Base-by-base conservation (phyloP, 331 rosid species). In the Erythrophleum ivorense region DNA sequence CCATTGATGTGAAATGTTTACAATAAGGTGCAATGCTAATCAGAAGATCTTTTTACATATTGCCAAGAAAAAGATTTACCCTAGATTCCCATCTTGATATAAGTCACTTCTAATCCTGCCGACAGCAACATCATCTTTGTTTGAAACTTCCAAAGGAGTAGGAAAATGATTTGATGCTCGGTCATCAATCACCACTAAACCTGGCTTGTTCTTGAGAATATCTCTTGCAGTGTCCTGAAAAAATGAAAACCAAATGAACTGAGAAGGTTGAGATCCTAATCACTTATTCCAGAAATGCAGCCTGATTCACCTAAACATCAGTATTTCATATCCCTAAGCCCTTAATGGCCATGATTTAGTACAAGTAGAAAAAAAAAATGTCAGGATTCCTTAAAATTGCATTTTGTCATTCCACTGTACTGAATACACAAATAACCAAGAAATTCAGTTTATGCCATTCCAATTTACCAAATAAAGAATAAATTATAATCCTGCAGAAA, bases 111-210 rank as follows among this genome's bases (percentile, higher is more conserved):
- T 24, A 16, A 54, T 54, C 59, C 92, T 85, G 67, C 94, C 94
- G 15, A 91, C 90, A 3, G 92, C 94, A 66, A 91, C 84, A 66
- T 87, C 88, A 38, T 91, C 94, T 71, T 91, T 88, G 81, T 86
- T 91, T 38, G 94, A 91, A 66, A 91, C 94, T 71, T 87, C 89
- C 76, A 88, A 75, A 2, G 94, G 92, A 11, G 94, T 91, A 7
- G 94, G 94, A 76, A 91, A 88, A 64, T 76, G 87, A 83, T 91
- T 91, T 3, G 92, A 80, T 60, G 82, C 70, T 2, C 91, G 77
- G 55, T 91, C 94, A 77, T 91, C 94, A 40, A 91, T 85, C 81
- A 88, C 84, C 80, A 87, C 88, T 45, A 88, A 78, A 10, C 94
- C 92, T 7, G 89, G 89, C 43, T 90, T 88, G 12, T 64, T 91